These are phyloP conservation scores for Yamadazyma dendronema DNA, from an alignment of 1,139 yeast species.

Conservation along the genomic window DNA sequence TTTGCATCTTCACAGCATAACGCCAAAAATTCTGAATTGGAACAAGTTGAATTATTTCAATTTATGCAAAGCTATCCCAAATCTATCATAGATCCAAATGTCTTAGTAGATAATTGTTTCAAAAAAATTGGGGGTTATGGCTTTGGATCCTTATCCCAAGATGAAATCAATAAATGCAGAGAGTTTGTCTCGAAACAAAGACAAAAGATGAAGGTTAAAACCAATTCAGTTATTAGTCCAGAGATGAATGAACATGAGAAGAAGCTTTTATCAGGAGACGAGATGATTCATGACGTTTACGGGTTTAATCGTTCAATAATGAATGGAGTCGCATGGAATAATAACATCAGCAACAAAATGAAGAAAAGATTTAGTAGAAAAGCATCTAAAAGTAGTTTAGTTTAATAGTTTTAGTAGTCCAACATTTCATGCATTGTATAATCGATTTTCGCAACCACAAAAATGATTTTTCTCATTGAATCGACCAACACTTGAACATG, in stretches of 20 bases:
- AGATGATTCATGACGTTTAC: conserved; percentile 44
- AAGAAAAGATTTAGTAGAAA: conserved; percentile 38
- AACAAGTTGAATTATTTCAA: conserved; percentile 86
- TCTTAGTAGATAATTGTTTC: conserved; percentile 70
- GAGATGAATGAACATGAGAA: conserved; percentile 43
- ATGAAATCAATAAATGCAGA: conserved; percentile 74
- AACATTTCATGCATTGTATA: background rate
- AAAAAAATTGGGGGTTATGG: conserved; percentile 67
- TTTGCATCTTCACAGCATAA: conserved; percentile 23
- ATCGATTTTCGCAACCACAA: background rate
- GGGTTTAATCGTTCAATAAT: conserved; percentile 52
- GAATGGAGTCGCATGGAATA: conserved; percentile 59
- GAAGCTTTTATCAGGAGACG: conserved; percentile 30
- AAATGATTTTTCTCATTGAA: background rate
- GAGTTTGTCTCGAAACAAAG: conserved; percentile 71
- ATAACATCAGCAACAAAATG: conserved; percentile 50
- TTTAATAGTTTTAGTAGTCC: conserved; percentile 1
- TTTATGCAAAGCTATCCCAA: conserved; percentile 82
- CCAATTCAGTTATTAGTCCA: conserved; percentile 27
- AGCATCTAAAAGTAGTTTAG: conserved; percentile 11
- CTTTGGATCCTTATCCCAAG: conserved; percentile 74
- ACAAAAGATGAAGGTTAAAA: conserved; percentile 40
- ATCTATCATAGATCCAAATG: conserved; percentile 64
- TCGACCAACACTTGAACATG: conserved; percentile 3
- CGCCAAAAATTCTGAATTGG: conserved; percentile 34